Base-by-base conservation (phyloP, 495 filamentous ascomycete genomes). In the Podospora appendiculata region DNA sequence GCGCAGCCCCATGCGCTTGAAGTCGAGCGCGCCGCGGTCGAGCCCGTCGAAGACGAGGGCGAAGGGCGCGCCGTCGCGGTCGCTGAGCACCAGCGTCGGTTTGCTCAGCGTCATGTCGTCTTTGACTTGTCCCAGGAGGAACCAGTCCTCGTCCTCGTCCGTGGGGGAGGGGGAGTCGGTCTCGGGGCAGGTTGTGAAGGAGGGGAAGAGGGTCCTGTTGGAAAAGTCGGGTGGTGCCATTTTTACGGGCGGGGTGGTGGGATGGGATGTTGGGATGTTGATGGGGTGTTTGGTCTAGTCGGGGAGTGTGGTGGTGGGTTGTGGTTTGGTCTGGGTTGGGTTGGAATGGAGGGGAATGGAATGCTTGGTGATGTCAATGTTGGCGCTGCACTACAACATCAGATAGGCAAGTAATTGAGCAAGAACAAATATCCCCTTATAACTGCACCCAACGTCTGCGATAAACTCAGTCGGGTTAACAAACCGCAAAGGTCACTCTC, bases 21-120 rank as follows among this genome's bases (percentile, higher is more conserved):
- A 63, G 19, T 56, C 32, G 17, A 58, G 6, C 32, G 19, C 52
- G 36, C 46, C 45, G 32, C 48, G 42, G 8, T 55, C 58, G 38
- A 57, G 53, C 4, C 63, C 59, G 39, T 69, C 58, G 17, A 70
- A 74, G 13, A 68, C 63, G 4, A 75, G 62, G 1, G 70, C 70
- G 52, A 74, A 75, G 36, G 67, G 59, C 14, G 47, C 45, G 33
- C 47, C 49, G 14, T 48, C 19, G 10, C 54, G 33, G 59, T 75
- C 71, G 35, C 58, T 51, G 8, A 62, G 67, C 46, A 76, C 63
- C 1, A 75, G 55, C 7, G 73, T 76, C 1, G 73, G 70, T 47
- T 74, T 70, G 4, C 64, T 75, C 50, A 76, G 69, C n/a, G 73
- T 74, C 66, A 76, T 73, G 65, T 74, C 63, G 42, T 72, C 61